phyloP scores from a whole-genome alignment of 2,329 filamentous ascomycete species.

The Volutella citrinella region DNA sequence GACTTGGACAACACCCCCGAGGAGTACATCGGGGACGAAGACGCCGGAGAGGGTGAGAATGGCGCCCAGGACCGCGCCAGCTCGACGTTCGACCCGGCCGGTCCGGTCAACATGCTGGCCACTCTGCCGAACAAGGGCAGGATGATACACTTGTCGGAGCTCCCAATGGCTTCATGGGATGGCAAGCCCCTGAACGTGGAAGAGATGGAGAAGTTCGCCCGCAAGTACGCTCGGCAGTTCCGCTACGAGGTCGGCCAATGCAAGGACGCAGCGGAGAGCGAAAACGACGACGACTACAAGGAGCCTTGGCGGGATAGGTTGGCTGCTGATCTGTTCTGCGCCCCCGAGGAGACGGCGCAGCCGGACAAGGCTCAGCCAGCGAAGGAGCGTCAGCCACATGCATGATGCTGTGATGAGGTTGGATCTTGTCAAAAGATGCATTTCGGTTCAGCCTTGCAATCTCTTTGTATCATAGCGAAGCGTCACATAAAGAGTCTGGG shows the following conservation, averaged over 20 bases:
- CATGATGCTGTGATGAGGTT: too few species aligned
- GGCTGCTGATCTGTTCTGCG: constrained; percentile 66
- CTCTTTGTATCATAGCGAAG: too few species aligned
- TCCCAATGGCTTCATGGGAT: constrained; percentile 64
- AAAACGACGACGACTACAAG: constrained; percentile 15
- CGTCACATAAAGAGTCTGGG: too few species aligned
- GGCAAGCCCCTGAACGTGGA: constrained; percentile 46
- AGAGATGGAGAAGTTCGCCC: constrained; percentile 42
- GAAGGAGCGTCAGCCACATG: too few species aligned
- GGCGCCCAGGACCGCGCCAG: constrained; percentile 27
- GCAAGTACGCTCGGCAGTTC: constrained; percentile 57
- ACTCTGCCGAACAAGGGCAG: constrained; percentile 43
- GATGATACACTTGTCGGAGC: constrained; percentile 41
- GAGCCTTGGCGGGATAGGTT: constrained; percentile 28
- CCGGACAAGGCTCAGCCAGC: not conserved
- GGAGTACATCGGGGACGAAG: constrained; percentile 47
- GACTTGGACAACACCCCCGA: constrained; percentile 74
- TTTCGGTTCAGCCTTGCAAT: too few species aligned
- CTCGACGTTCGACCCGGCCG: constrained; percentile 38
- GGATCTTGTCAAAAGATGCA: too few species aligned
- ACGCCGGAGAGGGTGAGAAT: constrained; percentile 23
- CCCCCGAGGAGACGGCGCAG: constrained; percentile 10
- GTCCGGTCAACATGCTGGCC: constrained; percentile 44
- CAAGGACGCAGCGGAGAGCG: constrained; percentile 21
- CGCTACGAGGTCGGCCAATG: constrained; percentile 68